phyloP scores from a whole-genome alignment of 768 basidiomycete genomes.

The Coprinopsis sp. region DNA sequence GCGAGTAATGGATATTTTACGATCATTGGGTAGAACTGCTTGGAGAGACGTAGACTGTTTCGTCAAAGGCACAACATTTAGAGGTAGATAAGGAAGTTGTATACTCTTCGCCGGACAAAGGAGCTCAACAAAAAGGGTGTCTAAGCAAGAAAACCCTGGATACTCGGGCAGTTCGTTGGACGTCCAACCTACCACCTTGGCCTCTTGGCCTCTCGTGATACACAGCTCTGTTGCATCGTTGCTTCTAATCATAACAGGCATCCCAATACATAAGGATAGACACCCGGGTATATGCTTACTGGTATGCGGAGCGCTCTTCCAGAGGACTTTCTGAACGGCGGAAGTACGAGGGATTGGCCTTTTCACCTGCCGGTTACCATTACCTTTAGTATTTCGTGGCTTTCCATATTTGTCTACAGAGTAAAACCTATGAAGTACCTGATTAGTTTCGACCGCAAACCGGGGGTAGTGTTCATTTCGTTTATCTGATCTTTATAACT shows the following conservation, averaged over 20 bases:
- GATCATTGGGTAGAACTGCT: no score
- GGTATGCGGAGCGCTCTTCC: background rate
- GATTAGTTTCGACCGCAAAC: background rate
- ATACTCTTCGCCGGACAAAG: no score
- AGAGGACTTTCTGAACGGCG: background rate
- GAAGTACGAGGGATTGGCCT: background rate
- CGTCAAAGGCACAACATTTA: no score
- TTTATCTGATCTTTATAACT: conserved; percentile 2
- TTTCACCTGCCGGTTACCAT: background rate
- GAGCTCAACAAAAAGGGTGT: background rate
- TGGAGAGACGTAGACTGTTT: no score
- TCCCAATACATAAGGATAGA: background rate
- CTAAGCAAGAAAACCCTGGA: background rate
- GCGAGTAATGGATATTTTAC: no score
- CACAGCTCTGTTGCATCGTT: conserved; percentile 1
- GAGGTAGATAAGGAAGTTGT: no score
- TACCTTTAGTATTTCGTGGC: no score
- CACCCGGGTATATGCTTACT: background rate
- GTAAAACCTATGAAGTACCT: background rate
- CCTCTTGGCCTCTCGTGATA: conserved; percentile 1
- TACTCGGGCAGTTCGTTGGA: background rate
- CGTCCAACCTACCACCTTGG: background rate
- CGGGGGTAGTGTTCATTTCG: background rate
- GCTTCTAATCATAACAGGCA: conserved; percentile 1
- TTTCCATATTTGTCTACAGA: background rate